Evolutionary conservation across 768 basidiomycete species (phyloP).

Genomic region (Cystofilobasidium ferigula): DNA sequence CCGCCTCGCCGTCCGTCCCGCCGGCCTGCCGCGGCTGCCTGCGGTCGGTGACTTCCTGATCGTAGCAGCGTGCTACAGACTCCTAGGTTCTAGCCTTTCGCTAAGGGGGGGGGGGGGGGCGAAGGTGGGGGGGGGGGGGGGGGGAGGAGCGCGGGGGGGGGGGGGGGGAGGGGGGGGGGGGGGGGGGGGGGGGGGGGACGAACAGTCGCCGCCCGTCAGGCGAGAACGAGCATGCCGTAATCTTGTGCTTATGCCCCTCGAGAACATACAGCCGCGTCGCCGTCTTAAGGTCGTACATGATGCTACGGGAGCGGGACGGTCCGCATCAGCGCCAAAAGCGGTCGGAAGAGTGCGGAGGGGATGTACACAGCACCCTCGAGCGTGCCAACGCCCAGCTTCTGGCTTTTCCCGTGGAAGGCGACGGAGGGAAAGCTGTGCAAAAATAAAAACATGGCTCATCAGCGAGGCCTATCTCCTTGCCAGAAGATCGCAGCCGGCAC

Average conservation of each 20-base stretch:
- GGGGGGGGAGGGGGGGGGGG: neutral
- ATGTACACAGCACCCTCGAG: slow-evolving; percentile 68
- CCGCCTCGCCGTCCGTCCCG: no score
- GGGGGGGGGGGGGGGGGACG: neutral
- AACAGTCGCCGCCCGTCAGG: slow-evolving; percentile 74
- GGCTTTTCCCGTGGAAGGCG: slow-evolving; percentile 80
- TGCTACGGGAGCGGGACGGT: slow-evolving; percentile 25
- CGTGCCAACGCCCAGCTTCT: slow-evolving; percentile 85
- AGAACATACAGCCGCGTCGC: slow-evolving; percentile 89
- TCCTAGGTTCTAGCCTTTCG: no score
- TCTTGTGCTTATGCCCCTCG: slow-evolving; percentile 71
- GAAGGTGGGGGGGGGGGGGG: no score
- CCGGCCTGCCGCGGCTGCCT: no score
- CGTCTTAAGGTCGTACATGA: slow-evolving; percentile 94
- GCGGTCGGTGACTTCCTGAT: no score
- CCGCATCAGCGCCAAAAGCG: neutral
- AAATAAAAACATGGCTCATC: neutral
- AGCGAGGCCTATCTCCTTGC: neutral
- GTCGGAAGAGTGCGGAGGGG: neutral
- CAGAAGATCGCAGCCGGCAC: slow-evolving; percentile 29
- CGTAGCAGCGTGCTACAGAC: no score
- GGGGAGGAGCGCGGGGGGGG: neutral
- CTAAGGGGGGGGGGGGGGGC: no score
- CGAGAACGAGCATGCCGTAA: slow-evolving; percentile 80
- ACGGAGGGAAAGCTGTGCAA: slow-evolving; percentile 75